Evolutionary conservation across 2,329 filamentous ascomycete genomes (phyloP).

Genomic region (Colletotrichum sp.): DNA sequence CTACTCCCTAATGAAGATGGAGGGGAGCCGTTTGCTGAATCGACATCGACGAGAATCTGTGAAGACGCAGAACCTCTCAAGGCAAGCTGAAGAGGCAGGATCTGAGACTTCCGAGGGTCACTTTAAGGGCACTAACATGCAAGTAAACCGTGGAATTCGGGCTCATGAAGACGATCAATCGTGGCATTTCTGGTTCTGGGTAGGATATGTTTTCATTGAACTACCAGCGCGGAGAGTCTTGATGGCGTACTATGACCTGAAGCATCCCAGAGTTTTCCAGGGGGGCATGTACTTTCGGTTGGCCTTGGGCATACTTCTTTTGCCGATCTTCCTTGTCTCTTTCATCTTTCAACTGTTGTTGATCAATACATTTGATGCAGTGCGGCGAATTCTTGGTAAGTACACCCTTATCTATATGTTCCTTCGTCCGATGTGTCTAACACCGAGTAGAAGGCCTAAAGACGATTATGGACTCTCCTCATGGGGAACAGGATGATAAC

Average conservation of each 20-base stretch:
- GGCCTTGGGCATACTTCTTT: neutral
- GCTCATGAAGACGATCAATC: neutral
- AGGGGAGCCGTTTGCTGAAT: neutral
- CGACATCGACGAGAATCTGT: fast-evolving
- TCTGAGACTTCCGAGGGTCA: neutral
- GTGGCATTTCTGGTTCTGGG: neutral
- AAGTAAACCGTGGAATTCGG: neutral
- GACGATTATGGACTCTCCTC: neutral
- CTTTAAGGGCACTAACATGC: neutral
- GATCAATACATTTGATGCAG: neutral
- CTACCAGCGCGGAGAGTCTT: neutral
- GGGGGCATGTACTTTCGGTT: neutral
- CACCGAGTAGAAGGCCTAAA: neutral
- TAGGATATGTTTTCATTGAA: neutral
- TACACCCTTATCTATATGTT: fast-evolving
- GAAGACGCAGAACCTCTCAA: neutral
- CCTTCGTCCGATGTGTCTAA: neutral
- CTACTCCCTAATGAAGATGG: neutral
- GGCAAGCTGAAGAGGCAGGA: neutral
- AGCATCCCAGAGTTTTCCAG: neutral
- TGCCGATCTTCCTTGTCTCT: neutral
- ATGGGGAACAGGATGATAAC: neutral
- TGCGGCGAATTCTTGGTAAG: fast-evolving
- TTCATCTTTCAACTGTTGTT: neutral
- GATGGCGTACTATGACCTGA: neutral